phyloP scores from a whole-genome alignment of 306 rosid genomes.

The Astragalus glycyphyllos region DNA sequence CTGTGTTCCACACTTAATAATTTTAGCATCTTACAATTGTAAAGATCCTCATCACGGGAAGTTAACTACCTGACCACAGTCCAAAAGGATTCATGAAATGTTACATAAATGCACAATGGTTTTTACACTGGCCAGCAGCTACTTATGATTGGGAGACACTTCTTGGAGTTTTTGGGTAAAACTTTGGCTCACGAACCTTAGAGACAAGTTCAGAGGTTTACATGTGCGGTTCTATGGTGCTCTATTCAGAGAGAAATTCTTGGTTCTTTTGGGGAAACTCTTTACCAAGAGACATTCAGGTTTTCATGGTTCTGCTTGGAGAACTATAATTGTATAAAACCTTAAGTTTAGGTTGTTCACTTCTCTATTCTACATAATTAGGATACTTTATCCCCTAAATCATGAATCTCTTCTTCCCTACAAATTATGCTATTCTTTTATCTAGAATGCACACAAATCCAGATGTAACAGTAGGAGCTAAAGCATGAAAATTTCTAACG shows the following conservation, averaged over 20 bases:
- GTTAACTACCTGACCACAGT: not conserved
- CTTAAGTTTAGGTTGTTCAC: not conserved
- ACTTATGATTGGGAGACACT: too few species aligned
- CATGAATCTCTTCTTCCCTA: not conserved
- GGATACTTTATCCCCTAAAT: not conserved
- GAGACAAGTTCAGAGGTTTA: too few species aligned
- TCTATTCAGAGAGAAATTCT: conserved; percentile 6
- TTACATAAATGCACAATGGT: conserved; percentile 1
- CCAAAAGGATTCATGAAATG: not conserved
- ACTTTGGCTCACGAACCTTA: too few species aligned
- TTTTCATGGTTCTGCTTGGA: not conserved
- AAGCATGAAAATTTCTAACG: conserved; percentile 9
- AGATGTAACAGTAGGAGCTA: not conserved
- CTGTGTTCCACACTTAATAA: too few species aligned
- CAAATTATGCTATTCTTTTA: not conserved
- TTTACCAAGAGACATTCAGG: not conserved
- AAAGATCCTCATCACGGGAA: not conserved
- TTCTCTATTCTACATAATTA: not conserved
- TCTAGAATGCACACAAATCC: conserved; percentile 3
- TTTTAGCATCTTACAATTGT: conserved; percentile 6
- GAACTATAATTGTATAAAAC: not conserved
- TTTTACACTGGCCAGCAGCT: not conserved
- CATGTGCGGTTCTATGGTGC: too few species aligned
- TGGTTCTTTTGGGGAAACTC: not conserved
- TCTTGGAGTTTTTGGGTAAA: too few species aligned